A percentile compares a stretch with the other conserved stretches of the same genome.
phyloP scores from a whole-genome alignment of 1,139 yeast genomes.

The Saccharomyces hybrid region DNA sequence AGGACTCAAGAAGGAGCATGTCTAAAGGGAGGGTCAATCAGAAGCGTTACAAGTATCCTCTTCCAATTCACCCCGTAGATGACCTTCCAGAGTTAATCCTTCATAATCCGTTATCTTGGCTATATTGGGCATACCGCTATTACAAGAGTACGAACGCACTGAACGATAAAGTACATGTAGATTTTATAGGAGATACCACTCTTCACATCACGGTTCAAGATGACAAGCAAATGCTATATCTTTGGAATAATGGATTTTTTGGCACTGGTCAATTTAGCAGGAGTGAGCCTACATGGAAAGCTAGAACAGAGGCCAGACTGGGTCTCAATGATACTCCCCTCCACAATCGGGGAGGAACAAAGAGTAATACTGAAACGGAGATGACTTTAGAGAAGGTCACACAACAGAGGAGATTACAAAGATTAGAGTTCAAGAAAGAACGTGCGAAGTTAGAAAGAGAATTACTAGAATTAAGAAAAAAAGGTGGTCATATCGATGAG shows the following conservation, averaged over 20 bases:
- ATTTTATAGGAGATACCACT: conserved; percentile 14
- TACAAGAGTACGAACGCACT: conserved; percentile 16
- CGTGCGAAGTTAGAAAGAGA: conserved; percentile 32
- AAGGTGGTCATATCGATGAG: conserved; percentile 28
- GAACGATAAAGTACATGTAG: conserved; percentile 13
- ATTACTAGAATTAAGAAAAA: conserved; percentile 29
- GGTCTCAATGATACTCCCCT: not conserved
- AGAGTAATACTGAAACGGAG: conserved; percentile 31
- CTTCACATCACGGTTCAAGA: conserved; percentile 35
- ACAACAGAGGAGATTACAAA: conserved; percentile 57
- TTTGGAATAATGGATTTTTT: conserved; percentile 87
- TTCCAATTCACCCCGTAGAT: conserved; percentile 36
- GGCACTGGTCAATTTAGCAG: conserved; percentile 89
- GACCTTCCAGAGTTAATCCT: conserved; percentile 41
- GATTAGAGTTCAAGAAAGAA: conserved; percentile 63
- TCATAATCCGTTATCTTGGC: conserved; percentile 58
- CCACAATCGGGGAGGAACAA: conserved; percentile 10
- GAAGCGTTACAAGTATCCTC: conserved; percentile 31
- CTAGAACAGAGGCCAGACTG: conserved; percentile 51
- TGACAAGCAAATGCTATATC: conserved; percentile 41
- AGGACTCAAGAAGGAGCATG: conserved; percentile 15
- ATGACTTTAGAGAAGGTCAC: conserved; percentile 67
- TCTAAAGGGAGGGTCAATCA: conserved; percentile 29
- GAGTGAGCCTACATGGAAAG: conserved; percentile 86
- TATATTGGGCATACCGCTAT: conserved; percentile 36